Base-by-base conservation (phyloP, 495 filamentous ascomycete genomes). In the Penicillium verhagenii region DNA sequence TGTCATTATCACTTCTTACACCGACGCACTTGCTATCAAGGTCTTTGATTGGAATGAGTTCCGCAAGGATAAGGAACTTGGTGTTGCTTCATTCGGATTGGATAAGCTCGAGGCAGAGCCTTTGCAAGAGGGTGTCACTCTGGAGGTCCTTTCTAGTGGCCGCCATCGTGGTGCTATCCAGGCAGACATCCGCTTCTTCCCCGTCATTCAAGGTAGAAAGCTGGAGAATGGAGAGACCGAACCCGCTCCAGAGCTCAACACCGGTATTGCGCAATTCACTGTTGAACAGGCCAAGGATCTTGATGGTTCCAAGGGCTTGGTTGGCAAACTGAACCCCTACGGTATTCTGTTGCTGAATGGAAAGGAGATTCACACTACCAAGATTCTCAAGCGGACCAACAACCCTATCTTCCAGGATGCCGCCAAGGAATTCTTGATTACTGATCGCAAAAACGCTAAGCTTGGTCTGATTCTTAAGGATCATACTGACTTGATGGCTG, bases 201-300 rank as follows among this genome's bases (percentile, higher is more conserved):
- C 95, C 2, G 89, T 97, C 19, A 72, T 96, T 24, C 87, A 90
- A 65, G 83, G 85, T 16, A 72, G 71, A 25, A 86, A 84, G 61
- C 74, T 89, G 7, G 83, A 86, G 25, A 87, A 91, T 61, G 94
- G 93, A 25, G 91, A 85, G 52, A 70, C 75, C 39, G 88, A 89
- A 55, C 89, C 92, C 3, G 79, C 86, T 0, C 94, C 95, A 3
- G 94, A 97, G 62, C 82, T 90, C 16, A 92, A 91, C 67, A 95
- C 91, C 10, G 94, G 94, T 77, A 95, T 99, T 59, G 81, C 90
- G 53, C 86, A 89, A 28, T 96, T 96, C 69, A 95, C 90, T 1
- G 80, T 99, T 37, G 91, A 95, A 67, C 92, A 96, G 73, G 92
- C 91, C 49, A 97, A 97, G 78, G 94, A 97, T 53, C 79, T 99